Percentiles rank a stretch among this genome's conserved stretches.
Evolutionary conservation across 1,284 basidiomycete species (phyloP).

Genomic region (Naganishia albida): DNA sequence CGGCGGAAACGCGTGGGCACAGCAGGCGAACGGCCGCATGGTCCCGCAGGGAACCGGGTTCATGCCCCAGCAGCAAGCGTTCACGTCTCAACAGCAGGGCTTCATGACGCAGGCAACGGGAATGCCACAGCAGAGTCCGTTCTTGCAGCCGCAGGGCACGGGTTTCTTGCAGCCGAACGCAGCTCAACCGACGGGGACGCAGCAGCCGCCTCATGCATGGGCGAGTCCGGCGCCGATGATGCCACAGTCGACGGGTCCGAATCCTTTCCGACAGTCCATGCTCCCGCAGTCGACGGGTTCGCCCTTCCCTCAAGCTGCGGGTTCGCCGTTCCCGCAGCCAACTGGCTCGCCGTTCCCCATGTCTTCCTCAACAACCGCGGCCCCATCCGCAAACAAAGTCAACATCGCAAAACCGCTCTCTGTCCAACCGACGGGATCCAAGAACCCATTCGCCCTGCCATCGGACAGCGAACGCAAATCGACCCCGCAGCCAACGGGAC

Average conservation of each 20-base stretch:
- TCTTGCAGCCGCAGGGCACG: constrained; percentile 50
- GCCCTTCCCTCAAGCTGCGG: constrained; percentile 56
- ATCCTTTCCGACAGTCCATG: constrained; percentile 66
- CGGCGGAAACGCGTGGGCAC: constrained; percentile 35
- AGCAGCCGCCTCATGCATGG: constrained; percentile 3
- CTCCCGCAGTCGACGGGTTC: constrained; percentile 55
- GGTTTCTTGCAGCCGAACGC: constrained; percentile 52
- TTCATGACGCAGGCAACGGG: constrained; percentile 50
- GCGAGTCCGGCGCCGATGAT: constrained; percentile 56
- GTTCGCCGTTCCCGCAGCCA: constrained; percentile 53
- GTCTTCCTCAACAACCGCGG: constrained; percentile 10
- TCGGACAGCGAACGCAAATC: constrained; percentile 58
- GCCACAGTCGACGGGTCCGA: constrained; percentile 72
- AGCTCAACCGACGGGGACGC: constrained; percentile 54
- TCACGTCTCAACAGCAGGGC: constrained; percentile 50
- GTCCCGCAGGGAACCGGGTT: constrained; percentile 67
- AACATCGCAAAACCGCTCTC: constrained; percentile 60
- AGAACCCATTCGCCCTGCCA: constrained; percentile 89
- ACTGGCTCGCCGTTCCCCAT: constrained; percentile 7
- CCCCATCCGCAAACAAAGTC: constrained; percentile 27
- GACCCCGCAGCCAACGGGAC: constrained; percentile 32
- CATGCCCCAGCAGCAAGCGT: constrained; percentile 47
- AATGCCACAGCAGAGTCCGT: constrained; percentile 48
- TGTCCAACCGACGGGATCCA: constrained; percentile 87
- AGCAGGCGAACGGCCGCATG: constrained; percentile 52